Base-by-base conservation (phyloP, 2,329 filamentous ascomycete species). In the Raffaelea arxii region DNA sequence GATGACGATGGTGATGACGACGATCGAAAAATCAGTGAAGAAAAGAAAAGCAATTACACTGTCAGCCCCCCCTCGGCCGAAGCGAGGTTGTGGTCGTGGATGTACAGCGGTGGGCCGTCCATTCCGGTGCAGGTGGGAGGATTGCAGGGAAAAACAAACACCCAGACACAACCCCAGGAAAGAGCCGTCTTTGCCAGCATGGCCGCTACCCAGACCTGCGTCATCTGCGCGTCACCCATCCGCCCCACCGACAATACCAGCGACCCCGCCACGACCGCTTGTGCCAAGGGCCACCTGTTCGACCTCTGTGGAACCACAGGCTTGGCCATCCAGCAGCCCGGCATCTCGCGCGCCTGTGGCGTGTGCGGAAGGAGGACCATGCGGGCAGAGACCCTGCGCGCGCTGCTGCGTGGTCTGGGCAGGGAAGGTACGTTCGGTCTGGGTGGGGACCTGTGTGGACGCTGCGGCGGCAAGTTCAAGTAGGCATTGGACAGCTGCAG, bases 51-150 rank as follows among this genome's bases (percentile, higher is more conserved):
- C 22, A n/a, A 21, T 5, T 21, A 30, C 30, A 2, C 18, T 18
- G 36, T 6, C 1, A 40, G 46, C 6, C 19, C 43, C 37, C n/a
- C 30, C 14, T 52, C 53, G 14, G 49, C 75, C 2, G 77, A 80
- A 56, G 76, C 68, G 0, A 62, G 63, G 32, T 63, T 74, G 39
- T 79, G 75, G 69, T 71, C 78, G 50, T 77, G 72, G 68, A 75
- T 79, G 70, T 79, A 80, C 53, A 75, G 73, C 18, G 62, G 62
- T n/a, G 72, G 71, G 0, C 61, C 65, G 0, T 62, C 66, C 2
- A 69, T 77, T 3, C 62, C 68, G 21, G 60, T 62, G 16, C 37
- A 40, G 18, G 32, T 39, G 32, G 30, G 18, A 38, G 54, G 12
- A 12, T 16, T 6, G 23, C 27, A 6, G 38, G 22, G 38, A 41